Evolutionary conservation across 345 rosid genomes (phyloP).

Genomic region (Rhizophora apiculata): DNA sequence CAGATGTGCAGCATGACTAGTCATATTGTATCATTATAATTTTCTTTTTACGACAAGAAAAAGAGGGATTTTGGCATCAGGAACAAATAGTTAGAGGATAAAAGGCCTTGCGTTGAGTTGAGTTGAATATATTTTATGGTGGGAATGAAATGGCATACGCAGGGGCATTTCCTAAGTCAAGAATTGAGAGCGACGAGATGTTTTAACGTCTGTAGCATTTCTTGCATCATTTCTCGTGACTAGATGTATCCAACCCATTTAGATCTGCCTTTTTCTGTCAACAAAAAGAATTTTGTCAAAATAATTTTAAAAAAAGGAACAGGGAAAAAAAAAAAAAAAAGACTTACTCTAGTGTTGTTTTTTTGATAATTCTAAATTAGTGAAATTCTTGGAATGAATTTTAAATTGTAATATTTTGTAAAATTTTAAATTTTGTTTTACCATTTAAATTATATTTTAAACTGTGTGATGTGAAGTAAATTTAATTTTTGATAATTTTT

Average conservation of each 20-base stretch:
- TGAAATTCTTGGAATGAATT: not conserved
- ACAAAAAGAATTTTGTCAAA: not conserved
- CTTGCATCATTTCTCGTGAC: not conserved
- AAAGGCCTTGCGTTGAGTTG: not conserved
- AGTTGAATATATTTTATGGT: not conserved
- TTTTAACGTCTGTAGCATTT: not conserved
- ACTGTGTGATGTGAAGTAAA: too few species aligned
- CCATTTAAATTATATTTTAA: too few species aligned
- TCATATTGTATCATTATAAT: too few species aligned
- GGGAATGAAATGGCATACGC: conserved; percentile 12
- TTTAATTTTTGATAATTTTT: too few species aligned
- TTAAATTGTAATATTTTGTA: not conserved
- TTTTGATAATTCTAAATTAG: too few species aligned
- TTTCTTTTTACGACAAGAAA: not conserved
- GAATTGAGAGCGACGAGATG: conserved; percentile 8
- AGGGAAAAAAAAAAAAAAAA: too few species aligned
- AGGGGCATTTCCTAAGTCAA: conserved; percentile 13
- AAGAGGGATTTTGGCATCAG: not conserved
- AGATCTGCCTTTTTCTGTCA: not conserved
- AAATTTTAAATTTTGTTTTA: not conserved
- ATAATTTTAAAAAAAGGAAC: too few species aligned
- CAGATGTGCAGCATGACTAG: too few species aligned
- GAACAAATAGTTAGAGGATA: not conserved
- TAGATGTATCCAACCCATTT: too few species aligned
- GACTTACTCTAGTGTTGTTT: too few species aligned